Evolutionary conservation across 2,329 filamentous ascomycete species (phyloP), one percentile per base, ranked within the genome.

Genomic region (Karstenula rhodostoma): DNA sequence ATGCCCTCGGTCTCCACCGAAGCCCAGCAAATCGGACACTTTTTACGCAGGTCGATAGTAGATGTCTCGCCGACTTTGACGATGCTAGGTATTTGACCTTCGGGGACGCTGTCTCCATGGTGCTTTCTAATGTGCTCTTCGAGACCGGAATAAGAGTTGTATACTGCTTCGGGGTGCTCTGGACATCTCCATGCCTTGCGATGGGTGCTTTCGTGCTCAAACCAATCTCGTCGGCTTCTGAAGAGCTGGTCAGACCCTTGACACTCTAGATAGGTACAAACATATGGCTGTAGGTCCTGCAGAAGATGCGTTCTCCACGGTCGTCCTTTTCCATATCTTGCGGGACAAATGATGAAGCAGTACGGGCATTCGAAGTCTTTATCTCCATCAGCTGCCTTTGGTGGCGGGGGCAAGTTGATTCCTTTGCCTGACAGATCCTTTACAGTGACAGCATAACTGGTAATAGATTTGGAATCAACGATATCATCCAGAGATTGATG

Each of bases 301-400:
- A 77, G 60, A 15, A 78, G 32, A 62, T 78, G 76, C 0, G 73
- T 74, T 50, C 70, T 71, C 76, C 75, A 78, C 10, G 73, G 53
- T 43, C 74, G 66, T 7, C 69, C 71, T 56, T 65, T 71, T 0
- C 73, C 70, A 35, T 78, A 78, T 55, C 75, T 63, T n/a, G 74
- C 67, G 3, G 76, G 76, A 49, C 76, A 78, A 22, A 78, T 77
- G n/a, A 77, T 72, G 56, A 70, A 78, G 54, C 76, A 78, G 57
- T 75, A 78, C 1, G 76, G 75, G 50, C 76, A 78, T 44, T 78
- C 76, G 35, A 78, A 78, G 54, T 78, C 76, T 33, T 68, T 73
- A 17, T 77, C 72, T 1, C 71, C 69, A 43, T 67, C 67, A 7
- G 74, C 73, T 22, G 61, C 56, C 58, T 67, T 73, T 2, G 76